Evolutionary conservation across 345 rosid genomes (phyloP).

Genomic region (Camelina neglecta): DNA sequence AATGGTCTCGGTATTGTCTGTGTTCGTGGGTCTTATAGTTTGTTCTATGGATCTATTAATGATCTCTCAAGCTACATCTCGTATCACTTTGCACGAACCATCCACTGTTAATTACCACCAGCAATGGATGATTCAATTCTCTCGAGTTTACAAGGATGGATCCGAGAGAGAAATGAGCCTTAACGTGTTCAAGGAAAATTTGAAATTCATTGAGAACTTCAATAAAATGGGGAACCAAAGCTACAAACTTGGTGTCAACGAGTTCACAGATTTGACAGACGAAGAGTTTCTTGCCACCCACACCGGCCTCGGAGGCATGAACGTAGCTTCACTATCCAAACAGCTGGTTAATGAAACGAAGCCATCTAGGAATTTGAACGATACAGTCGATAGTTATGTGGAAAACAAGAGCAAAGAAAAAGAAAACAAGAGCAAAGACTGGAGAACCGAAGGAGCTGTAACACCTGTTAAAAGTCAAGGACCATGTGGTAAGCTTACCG

Average conservation of each 20-base stretch:
- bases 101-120: conserved; percentile 18
- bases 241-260: conserved; percentile 57
- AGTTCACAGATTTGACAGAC: conserved; percentile 55
- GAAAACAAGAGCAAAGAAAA: conserved; percentile 30
- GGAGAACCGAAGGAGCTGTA: conserved; percentile 50
- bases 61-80: conserved; percentile 27
- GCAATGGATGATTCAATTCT: not conserved
- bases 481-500: conserved; percentile 41
- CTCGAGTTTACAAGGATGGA: conserved; percentile 32
- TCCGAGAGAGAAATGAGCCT: conserved; percentile 39
- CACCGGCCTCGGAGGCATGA: conserved; percentile 42
- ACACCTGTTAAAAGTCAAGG: conserved; percentile 48
- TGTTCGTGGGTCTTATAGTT: conserved; percentile 4
- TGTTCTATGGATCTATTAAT: not conserved
- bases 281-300: conserved; percentile 55
- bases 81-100: not conserved
- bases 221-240: conserved; percentile 40
- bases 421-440: conserved; percentile 29
- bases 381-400: not conserved
- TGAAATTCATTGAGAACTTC: conserved; percentile 42
- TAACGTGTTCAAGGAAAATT: conserved; percentile 44
- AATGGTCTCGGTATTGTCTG: not conserved
- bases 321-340: no score
- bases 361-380: conserved; percentile 26
- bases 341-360: not conserved